These are phyloP conservation scores for Daldinia sp. DNA, from an alignment of 2,329 filamentous ascomycete species.

Conservation along the genomic window DNA sequence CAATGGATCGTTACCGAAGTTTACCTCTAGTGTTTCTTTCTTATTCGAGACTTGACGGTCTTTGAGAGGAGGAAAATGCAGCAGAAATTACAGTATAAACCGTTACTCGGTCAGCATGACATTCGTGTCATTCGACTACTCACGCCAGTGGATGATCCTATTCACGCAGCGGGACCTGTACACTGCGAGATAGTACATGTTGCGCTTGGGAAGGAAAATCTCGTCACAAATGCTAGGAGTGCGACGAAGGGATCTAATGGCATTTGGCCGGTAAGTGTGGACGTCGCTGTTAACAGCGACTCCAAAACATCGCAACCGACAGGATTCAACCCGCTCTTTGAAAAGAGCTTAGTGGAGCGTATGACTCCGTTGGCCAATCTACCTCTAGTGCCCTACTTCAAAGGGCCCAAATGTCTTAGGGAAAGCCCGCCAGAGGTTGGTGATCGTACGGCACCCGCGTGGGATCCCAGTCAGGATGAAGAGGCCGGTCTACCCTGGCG, in stretches of 20 bases:
- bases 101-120: slow-evolving; percentile 4
- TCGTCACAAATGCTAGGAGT: slow-evolving; percentile 1
- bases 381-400: slow-evolving; percentile 8
- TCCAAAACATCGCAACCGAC: slow-evolving; percentile 12
- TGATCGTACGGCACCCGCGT: slow-evolving; percentile 13
- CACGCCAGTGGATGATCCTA: slow-evolving; percentile 21
- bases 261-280: slow-evolving; percentile 23
- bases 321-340: slow-evolving; percentile 14
- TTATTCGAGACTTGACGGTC: neutral
- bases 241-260: slow-evolving; percentile 22
- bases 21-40: neutral
- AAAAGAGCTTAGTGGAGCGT: slow-evolving; percentile 14
- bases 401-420: slow-evolving; percentile 11
- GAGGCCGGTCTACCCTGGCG: slow-evolving; percentile 21
- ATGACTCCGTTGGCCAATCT: slow-evolving; percentile 6
- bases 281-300: neutral
- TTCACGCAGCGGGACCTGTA: slow-evolving; percentile 18
- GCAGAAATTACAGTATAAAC: slow-evolving; percentile 3
- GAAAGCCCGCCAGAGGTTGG: neutral
- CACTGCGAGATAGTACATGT: slow-evolving; percentile 8
- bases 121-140: slow-evolving; percentile 26
- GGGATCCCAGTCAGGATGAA: slow-evolving; percentile 21
- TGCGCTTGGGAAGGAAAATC: slow-evolving; percentile 12
- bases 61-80: neutral
- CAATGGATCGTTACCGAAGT: neutral